Evolutionary conservation across 1,284 basidiomycete species (phyloP), one percentile per base, ranked within the genome.

Genomic region (Microbotryomycetes sp.): DNA sequence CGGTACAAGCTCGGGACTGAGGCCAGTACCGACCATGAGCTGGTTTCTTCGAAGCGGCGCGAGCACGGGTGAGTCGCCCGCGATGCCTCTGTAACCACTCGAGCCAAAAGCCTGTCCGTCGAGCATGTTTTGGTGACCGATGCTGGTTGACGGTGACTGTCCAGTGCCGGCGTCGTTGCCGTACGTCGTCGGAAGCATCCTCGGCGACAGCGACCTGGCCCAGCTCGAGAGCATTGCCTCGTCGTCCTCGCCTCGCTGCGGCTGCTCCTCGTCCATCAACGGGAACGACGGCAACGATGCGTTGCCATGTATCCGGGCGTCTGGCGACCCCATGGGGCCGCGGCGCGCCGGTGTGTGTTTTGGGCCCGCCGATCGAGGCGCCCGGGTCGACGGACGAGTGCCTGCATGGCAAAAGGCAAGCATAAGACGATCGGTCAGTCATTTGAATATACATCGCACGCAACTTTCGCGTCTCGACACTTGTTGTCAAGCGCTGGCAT

Each of bases 211-310:
- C 21, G 53, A 26, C 16, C 53, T 56, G 18, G 60, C 59, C 64
- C 64, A 66, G 5, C 59, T 46, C 7, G 61, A 61, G 13, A 62
- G 41, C 23, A 58, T 29, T 35, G 59, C 57, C 30, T 24, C 28
- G 46, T 59, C 60, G 13, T 56, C 53, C 30, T 30, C 45, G 46
- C 54, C 54, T 7, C 54, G 54, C 16, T 48, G 45, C 5, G 41
- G 24, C 3, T 47, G 35, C 5, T 26, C 18, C 7, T 53, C 18
- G 23, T 56, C 45, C 35, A 41, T 41, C 35, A 41, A 41, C 18
- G 35, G 35, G 18, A 41, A 41, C 11, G 35, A 41, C 9, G 35
- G 35, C 18, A 41, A 41, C 35, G 18, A 18, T 11, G 35, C 11
- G 35, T 41, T 41, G 35, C 18, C 35, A 41, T 41, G 11, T 41